Evolutionary conservation across 352 stramenopile genomes (phyloP), one percentile per base, ranked within the genome.

Genomic region (Thraustochytrium sp.): DNA sequence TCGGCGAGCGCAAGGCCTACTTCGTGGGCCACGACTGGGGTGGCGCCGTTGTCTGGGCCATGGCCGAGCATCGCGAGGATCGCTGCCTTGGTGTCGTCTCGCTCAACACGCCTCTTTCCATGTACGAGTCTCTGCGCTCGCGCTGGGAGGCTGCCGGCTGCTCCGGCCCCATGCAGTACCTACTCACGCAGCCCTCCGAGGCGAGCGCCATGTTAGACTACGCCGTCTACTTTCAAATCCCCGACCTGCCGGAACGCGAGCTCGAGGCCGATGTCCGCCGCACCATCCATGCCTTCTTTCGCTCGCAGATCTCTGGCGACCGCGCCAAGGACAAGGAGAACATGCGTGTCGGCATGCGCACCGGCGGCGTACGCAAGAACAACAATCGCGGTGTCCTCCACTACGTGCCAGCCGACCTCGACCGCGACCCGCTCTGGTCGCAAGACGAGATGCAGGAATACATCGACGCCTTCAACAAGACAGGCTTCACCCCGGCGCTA

Each of bases 1-100:
- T 80, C 44, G 54, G 72, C 9, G 16, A 76, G 13, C 16, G 76
- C 16, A 62, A 80, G 36, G 72, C 72, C 72, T 46, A 44, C 31
- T 80, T 80, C 26, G 72, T 80, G 26, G 72, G 72, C 36, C 72
- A 84, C 59, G 75, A 84, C 59, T 84, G 75, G 75, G 75, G 75
- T 26, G 75, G 75, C 29, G 29, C n/a, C 21, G 55, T 84, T 16
- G 75, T 84, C 18, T 84, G 75, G 75, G 37, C 61, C 11, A 23
- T 48, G 40, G 55, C 59, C 9, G 11, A 62, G 9, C 55, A 76
- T n/a, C 29, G 63, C 44, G n/a, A 31, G 11, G 44, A 84, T 0
- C 54, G 55, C 2, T 73, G 55, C 29, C 44, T 75, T 13, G 75
- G 40, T 29, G 75, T 75, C 18, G 49, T 29, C n/a, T 49, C 29